Evolutionary conservation across 1,284 basidiomycete species (phyloP).

Genomic region (Malassezia sp.): DNA sequence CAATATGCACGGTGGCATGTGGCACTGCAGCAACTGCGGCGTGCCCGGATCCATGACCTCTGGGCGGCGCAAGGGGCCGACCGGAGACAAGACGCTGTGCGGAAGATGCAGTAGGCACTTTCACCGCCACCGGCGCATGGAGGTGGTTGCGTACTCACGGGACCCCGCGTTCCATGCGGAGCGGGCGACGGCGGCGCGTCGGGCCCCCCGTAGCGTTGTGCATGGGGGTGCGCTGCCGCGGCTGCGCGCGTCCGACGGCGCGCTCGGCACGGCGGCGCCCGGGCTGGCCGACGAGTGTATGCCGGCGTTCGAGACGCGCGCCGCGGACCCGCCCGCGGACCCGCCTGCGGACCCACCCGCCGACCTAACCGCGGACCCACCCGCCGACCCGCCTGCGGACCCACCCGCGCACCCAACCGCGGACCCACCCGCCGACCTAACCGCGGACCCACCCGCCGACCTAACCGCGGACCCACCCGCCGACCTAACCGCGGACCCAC

Average conservation of each 20-base stretch:
- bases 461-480: too few species aligned
- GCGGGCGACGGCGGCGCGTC: conserved; percentile 24
- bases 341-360: conserved; percentile 9
- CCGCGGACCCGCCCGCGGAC: not conserved
- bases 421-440: too few species aligned
- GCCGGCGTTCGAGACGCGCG: not conserved
- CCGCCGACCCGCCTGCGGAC: too few species aligned
- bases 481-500: too few species aligned
- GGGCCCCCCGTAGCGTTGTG: too few species aligned
- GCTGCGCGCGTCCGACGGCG: not conserved
- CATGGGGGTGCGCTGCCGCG: not conserved
- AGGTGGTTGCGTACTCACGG: conserved; percentile 33
- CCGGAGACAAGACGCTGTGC: conserved; percentile 82
- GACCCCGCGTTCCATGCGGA: conserved; percentile 32
- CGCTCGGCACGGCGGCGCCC: not conserved
- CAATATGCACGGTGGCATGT: conserved; percentile 40
- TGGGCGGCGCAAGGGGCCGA: conserved; percentile 58
- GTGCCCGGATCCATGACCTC: conserved; percentile 33
- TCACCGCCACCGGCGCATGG: conserved; percentile 38
- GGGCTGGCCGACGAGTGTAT: not conserved
- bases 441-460: too few species aligned
- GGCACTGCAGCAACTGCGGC: conserved; percentile 46
- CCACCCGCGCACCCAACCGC: too few species aligned
- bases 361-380: too few species aligned
- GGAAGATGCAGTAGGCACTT: conserved; percentile 67